Base-by-base conservation (phyloP, 2,329 filamentous ascomycete species). In the Pseudocercospora pini-densiflorae region DNA sequence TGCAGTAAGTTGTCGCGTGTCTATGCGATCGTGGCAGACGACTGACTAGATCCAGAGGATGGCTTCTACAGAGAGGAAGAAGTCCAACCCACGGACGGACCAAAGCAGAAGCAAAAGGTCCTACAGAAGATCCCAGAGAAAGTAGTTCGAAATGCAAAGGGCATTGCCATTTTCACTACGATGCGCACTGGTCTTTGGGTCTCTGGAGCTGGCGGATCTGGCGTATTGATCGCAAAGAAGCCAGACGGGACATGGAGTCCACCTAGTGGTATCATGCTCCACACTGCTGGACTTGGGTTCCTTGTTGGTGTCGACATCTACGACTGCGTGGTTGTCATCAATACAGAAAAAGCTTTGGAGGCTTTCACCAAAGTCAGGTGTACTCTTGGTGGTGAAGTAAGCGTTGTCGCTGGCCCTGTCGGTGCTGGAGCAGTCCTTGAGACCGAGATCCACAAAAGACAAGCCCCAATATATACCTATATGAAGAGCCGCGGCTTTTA, bases 161-260 rank as follows among this genome's bases (percentile, higher is more conserved):
- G 93, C 10, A 86, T 98, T 65, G 94, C 93, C 62, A 92, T 98
- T 72, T 97, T 97, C 81, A 97, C 94, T 0, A 97, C 93, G 31
- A 97, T 97, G 93, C 90, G 94, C 66, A 94, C 92, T 14, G 94
- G 94, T 12, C 82, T 97, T 33, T 97, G 94, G 92, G 86, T 97
- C 72, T 94, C 92, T 54, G 94, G 94, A 54, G 94, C 93, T 16
- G 94, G 94, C 29, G 94, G 94, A 45, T 94, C 92, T 64, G 94
- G 94, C 59, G 87, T 98, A 45, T 84, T 98, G 45, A 88, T 97
- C 66, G 94, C 90, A 19, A 88, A 92, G 71, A 91, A 92, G 74
- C 90, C 91, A 24, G 93, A 97, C 71, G 93, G 94, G 6, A 90
- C 89, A 70, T 97, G 94, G 94, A 95, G 92, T 70, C 92, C 93